phyloP scores from a whole-genome alignment of 2,329 filamentous ascomycete genomes.

The Aureobasidium pullulans region DNA sequence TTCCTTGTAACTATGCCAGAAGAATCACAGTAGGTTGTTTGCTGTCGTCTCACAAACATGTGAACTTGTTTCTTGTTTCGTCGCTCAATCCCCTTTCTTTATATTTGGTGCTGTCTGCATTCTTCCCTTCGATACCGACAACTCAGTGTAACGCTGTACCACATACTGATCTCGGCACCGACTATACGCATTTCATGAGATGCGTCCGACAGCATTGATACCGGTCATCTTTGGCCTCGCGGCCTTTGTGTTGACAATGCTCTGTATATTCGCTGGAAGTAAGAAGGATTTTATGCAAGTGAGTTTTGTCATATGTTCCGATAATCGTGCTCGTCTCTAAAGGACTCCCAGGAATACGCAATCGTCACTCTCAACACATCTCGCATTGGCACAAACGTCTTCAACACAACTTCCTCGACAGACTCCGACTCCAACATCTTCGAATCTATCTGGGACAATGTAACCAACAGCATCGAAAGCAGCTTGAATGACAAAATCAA shows the following conservation, averaged over 20 bases:
- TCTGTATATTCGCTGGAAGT: constrained; percentile 55
- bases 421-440: constrained; percentile 22
- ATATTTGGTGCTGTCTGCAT: no score
- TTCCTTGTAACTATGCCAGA: constrained; percentile 3
- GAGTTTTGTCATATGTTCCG: background rate
- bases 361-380: constrained; percentile 45
- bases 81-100: background rate
- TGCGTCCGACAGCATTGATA: constrained; percentile 44
- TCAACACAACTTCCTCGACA: constrained; percentile 24
- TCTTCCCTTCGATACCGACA: background rate
- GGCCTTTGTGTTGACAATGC: constrained; percentile 51
- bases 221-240: constrained; percentile 44
- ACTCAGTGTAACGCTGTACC: no score
- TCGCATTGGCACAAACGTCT: constrained; percentile 38
- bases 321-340: background rate
- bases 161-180: background rate
- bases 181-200: constrained; percentile 21
- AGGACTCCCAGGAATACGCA: constrained; percentile 30
- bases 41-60: constrained; percentile 1
- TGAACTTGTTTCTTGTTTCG: background rate
- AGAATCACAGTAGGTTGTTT: background rate
- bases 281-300: constrained; percentile 48
- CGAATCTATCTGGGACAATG: constrained; percentile 25
- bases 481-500: constrained; percentile 35
- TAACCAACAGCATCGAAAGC: constrained; percentile 29